These are phyloP conservation scores for Skeletonema marinoi DNA, from an alignment of 108 stramenopile species.

Conservation along the genomic window DNA sequence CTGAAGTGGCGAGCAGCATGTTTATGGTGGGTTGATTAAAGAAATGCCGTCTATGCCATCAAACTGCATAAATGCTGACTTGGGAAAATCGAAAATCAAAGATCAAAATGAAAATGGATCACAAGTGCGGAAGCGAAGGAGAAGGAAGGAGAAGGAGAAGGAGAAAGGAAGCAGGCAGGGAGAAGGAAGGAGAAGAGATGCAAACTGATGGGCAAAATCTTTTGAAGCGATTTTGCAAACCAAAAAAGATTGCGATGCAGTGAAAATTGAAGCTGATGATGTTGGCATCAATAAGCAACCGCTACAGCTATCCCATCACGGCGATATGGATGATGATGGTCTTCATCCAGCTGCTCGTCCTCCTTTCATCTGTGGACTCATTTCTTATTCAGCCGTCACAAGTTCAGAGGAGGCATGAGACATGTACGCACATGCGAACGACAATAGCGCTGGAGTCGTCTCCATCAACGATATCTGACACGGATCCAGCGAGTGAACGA, in stretches of 20 bases:
- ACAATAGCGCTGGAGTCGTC: not conserved
- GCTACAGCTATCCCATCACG: not conserved
- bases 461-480: not conserved
- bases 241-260: no score
- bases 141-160: no score
- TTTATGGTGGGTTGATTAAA: no score
- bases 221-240: no score
- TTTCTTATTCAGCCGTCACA: not conserved
- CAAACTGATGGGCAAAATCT: no score
- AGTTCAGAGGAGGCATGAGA: not conserved
- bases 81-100: no score
- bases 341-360: not conserved
- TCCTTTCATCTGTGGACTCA: not conserved
- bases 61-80: no score
- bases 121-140: no score
- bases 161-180: no score
- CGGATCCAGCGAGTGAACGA: not conserved
- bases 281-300: not conserved
- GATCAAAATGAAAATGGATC: no score
- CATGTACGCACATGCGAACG: not conserved
- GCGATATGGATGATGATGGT: not conserved
- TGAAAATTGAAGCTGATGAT: not conserved
- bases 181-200: no score
- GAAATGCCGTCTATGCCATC: no score
- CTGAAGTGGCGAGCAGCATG: conserved; percentile 39